Conservation (phyloP, 2,329 filamentous ascomycete species). For the Alternaria rosae region DNA sequence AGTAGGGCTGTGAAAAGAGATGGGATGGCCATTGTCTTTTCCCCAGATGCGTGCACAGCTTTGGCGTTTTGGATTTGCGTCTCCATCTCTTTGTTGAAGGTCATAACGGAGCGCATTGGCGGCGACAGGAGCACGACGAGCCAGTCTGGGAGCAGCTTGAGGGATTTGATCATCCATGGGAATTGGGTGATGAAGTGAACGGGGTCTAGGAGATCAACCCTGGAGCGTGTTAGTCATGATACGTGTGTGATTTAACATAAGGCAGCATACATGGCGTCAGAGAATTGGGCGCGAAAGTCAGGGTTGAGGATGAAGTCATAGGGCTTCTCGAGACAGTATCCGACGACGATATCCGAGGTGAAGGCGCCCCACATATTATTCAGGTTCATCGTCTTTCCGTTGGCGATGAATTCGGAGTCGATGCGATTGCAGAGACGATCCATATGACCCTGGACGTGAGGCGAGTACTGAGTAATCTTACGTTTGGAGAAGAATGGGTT, state of each 20-base stretch:
- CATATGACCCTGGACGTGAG: not conserved
- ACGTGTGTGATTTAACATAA: not conserved
- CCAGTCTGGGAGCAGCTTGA: not conserved
- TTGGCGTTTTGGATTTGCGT: not conserved
- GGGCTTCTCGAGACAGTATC: not conserved
- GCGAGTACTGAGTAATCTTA: not conserved
- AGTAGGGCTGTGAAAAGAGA: not conserved
- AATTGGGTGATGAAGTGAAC: not conserved
- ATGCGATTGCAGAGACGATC: not conserved
- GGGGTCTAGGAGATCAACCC: not conserved
- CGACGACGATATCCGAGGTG: not conserved
- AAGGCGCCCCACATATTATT: not conserved
- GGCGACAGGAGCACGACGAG: not conserved
- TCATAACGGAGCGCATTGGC: not conserved
- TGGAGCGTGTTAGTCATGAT: not conserved
- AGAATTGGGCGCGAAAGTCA: not conserved
- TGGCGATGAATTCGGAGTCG: not conserved
- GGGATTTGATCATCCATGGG: not conserved
- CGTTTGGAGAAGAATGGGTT: conserved; percentile 11
- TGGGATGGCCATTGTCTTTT: not conserved
- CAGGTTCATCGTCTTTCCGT: not conserved
- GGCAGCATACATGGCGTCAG: not conserved
- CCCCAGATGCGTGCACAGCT: not conserved
- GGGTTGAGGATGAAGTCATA: not conserved
- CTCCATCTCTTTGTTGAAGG: not conserved